Evolutionary conservation across 805 yeast species (phyloP), one percentile per base, ranked within the genome.

Genomic region (Ogataea salicorniae): DNA sequence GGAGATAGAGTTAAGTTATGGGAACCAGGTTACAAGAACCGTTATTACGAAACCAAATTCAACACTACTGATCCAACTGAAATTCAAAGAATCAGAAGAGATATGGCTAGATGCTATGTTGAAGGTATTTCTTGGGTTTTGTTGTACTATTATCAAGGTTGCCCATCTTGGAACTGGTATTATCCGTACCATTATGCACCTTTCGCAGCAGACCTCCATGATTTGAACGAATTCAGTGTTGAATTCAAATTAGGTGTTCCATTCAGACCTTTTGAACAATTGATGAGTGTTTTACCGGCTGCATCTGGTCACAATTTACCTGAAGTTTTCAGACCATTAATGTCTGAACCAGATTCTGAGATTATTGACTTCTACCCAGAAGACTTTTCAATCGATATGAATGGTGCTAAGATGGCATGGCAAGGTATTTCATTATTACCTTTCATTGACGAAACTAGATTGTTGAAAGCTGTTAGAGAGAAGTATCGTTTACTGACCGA

Each of bases 101-200:
- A 75, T 40, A 81, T 94, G 59, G 89, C 83, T 0, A 71, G 72
- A 46, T 77, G 81, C 42, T 94, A 94, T 61, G 76, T 94, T 46
- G 97, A 92, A 66, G 99, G 99, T 52, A 86, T 94, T 4, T 81
- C 96, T n/a, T 94, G 99, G 99, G 96, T 84, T 1, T 72, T 94
- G 53, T 68, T 88, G 46, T 94, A 94, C 65, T 94, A 94, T 68
- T 92, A 88, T 66, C 98, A 94, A 67, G 98, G 97, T 2, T 92
- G 98, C 69, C 96, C 96, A 0, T 92, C 98, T 0, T 94, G 99
- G 99, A 83, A 83, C 46, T 94, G 99, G 99, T 94, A 81, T 66
- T 94, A 84, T 59, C 99, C 98, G 0, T 92, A 84, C 63, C 98
- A 94, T 62, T 95, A 94, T 69, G 98, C 99, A 0, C 99, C 99